Percentiles rank a stretch among this genome's conserved stretches.
Evolutionary conservation across 495 filamentous ascomycete species (phyloP).

Genomic region (Aspergillus incahuasiensis): DNA sequence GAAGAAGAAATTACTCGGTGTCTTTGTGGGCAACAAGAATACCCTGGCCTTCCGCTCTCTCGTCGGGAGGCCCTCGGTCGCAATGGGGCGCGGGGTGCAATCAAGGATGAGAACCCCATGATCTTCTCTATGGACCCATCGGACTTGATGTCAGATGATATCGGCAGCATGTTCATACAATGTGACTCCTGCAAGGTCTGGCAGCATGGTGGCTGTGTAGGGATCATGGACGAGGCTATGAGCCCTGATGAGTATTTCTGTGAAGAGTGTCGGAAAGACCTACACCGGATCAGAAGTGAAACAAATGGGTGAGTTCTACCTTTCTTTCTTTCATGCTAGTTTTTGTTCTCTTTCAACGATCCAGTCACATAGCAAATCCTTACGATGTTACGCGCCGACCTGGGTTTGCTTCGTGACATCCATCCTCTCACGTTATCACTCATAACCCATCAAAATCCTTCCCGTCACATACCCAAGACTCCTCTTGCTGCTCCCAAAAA

Average conservation of each 20-base stretch:
- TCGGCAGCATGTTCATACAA: constrained; percentile 94
- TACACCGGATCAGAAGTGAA: constrained; percentile 76
- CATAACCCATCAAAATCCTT: not conserved
- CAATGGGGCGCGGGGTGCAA: constrained; percentile 39
- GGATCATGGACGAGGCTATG: constrained; percentile 87
- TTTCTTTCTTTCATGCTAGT: constrained; percentile 2
- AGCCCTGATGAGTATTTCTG: constrained; percentile 98
- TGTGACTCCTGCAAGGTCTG: constrained; percentile 97
- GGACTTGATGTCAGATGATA: constrained; percentile 66
- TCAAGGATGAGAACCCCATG: constrained; percentile 56
- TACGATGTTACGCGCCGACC: not conserved
- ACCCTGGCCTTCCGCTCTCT: constrained; percentile 77
- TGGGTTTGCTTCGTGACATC: not conserved
- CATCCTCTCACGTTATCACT: constrained; percentile 6
- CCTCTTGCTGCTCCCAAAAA: not conserved
- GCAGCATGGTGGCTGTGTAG: constrained; percentile 98
- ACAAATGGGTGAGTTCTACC: constrained; percentile 74
- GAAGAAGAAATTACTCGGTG: constrained; percentile 93
- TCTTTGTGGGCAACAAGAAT: constrained; percentile 90
- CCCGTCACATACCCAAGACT: not conserved
- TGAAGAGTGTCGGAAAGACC: constrained; percentile 85
- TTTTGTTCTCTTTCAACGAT: constrained; percentile 3
- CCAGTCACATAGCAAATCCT: constrained; percentile 16
- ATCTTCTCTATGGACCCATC: constrained; percentile 31
- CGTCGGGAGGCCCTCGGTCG: constrained; percentile 53